Conservation (phyloP, 768 basidiomycete genomes). For the Leucocoprinus sp. region DNA sequence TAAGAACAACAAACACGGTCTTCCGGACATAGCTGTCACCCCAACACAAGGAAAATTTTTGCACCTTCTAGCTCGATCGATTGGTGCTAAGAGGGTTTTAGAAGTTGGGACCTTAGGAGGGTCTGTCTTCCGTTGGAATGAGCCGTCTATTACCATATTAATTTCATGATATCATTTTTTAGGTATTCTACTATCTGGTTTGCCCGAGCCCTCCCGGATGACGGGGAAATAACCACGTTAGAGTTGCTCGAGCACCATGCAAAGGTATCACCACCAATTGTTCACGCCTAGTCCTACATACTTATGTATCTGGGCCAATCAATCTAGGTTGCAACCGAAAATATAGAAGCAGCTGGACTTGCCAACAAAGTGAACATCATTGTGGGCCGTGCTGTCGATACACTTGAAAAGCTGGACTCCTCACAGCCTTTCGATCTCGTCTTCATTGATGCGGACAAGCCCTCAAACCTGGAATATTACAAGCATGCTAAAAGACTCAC, state of each 20-base stretch:
- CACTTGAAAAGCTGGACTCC: conserved; percentile 38
- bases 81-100: conserved; percentile 47
- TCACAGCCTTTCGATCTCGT: conserved; percentile 51
- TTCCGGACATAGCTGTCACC: conserved; percentile 47
- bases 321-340: conserved; percentile 47
- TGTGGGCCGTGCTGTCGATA: conserved; percentile 43
- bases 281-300: neutral
- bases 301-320: too few species aligned
- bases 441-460: conserved; percentile 71
- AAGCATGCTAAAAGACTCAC: conserved; percentile 52
- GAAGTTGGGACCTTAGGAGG: conserved; percentile 66
- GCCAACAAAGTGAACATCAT: conserved; percentile 39
- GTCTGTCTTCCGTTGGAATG: conserved; percentile 23
- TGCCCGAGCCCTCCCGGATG: conserved; percentile 39
- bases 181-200: conserved; percentile 40
- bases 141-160: neutral
- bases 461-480: conserved; percentile 47
- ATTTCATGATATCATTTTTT: neutral
- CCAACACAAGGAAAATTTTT: conserved; percentile 51
- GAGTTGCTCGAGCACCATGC: conserved; percentile 41
- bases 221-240: conserved; percentile 39
- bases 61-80: conserved; percentile 40
- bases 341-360: conserved; percentile 47
- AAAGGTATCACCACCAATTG: conserved; percentile 22
- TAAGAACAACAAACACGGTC: conserved; percentile 32